Evolutionary conservation across 495 filamentous ascomycete genomes (phyloP), one percentile per base, ranked within the genome.

Genomic region (Aspergillus panamensis): DNA sequence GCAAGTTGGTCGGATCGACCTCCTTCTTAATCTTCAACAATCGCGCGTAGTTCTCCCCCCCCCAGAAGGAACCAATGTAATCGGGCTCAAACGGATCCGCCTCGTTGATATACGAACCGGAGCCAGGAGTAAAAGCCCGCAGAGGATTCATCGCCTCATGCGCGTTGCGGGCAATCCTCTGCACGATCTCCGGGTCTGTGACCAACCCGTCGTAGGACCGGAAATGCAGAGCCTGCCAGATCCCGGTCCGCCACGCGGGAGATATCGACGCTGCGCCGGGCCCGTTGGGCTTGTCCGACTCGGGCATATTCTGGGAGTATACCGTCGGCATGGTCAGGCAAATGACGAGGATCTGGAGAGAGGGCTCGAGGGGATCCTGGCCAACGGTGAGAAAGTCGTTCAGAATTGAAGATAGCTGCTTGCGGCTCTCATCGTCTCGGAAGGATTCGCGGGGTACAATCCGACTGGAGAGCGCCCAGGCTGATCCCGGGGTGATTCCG

Each of bases 101-200:
- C 59, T 82, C 75, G 45, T 80, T 80, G 43, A 70, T 53, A 55
- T 79, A 79, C 3, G 73, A 62, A 5, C 76, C 76, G 31, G 69
- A 70, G 20, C 61, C 59, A 10, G 67, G 69, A 1, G 76, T 75
- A 13, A 80, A 50, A 7, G 69, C 48, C 0, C 60, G 53, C 49
- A 66, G 47, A 3, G 56, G 47, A 13, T 62, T 55, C 40, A 65
- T 57, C 0, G 57, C 45, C 0, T 62, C 52, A 47, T 60, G 56
- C 1, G 53, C 53, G 10, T 25, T 30, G 32, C 53, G 56, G 52
- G 51, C 60, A 21, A 61, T 55, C 17, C 37, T n/a, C 2, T 43
- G 32, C 5, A 57, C 52, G n/a, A 61, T 21, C 8, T 25, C 21
- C 3, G 60, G 60, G 3, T 55, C 45, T 3, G 59, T 60, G 6